phyloP scores from a whole-genome alignment of 768 basidiomycete genomes.

The Russula compacta region DNA sequence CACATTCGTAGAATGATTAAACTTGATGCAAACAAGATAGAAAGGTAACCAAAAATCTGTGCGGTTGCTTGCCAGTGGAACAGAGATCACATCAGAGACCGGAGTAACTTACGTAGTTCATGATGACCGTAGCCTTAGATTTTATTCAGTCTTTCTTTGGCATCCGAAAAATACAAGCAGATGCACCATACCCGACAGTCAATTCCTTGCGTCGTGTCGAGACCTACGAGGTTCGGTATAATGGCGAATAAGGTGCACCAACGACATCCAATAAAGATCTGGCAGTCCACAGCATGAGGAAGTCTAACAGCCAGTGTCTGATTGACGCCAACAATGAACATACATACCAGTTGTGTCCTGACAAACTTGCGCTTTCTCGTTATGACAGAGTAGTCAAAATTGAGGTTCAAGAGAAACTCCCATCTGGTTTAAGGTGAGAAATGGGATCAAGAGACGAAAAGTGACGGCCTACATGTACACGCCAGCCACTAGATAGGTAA shows the following conservation, averaged over 20 bases:
- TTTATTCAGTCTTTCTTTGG: background rate
- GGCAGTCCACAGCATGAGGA: background rate
- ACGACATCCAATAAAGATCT: constrained; percentile 10
- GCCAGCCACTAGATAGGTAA: too few species aligned
- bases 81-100: background rate
- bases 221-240: background rate
- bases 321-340: background rate
- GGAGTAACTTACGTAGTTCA: background rate
- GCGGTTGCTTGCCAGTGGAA: background rate
- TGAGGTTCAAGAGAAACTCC: too few species aligned
- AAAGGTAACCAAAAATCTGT: background rate
- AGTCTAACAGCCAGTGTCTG: background rate
- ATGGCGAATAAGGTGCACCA: background rate
- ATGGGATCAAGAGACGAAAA: too few species aligned
- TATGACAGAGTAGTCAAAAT: too few species aligned
- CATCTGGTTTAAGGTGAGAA: too few species aligned
- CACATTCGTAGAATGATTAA: constrained; percentile 14
- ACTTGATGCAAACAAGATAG: constrained; percentile 6
- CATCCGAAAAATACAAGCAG: background rate
- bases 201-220: background rate
- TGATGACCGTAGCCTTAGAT: background rate
- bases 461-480: too few species aligned
- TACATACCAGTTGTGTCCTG: background rate
- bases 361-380: too few species aligned
- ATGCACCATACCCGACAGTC: constrained; percentile 1